Evolutionary conservation across 345 rosid species (phyloP).

Genomic region (Eucalyptus sp.): DNA sequence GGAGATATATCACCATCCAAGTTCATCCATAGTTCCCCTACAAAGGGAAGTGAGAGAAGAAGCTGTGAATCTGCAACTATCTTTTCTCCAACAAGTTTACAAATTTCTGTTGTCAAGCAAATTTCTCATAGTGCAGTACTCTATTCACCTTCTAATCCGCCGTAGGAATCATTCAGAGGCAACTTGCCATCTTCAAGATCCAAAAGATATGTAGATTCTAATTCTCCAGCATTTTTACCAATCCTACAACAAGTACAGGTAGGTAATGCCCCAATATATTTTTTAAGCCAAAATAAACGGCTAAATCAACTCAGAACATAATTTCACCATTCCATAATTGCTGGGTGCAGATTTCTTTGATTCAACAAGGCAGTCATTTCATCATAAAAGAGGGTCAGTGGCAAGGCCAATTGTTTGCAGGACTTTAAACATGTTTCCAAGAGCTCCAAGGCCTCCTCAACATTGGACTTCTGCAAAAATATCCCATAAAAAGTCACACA

Average conservation of each 20-base stretch:
- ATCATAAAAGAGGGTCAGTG: slow-evolving; percentile 59
- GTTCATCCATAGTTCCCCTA: slow-evolving; percentile 92
- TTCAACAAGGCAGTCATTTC: slow-evolving; percentile 49
- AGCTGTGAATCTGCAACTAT: background rate
- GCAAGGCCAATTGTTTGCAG: slow-evolving; percentile 47
- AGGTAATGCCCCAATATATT: background rate
- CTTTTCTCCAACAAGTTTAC: background rate
- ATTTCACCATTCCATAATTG: slow-evolving; percentile 65
- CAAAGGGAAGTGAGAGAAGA: background rate
- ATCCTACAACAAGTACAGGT: slow-evolving; percentile 29
- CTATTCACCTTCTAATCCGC: slow-evolving; percentile 57
- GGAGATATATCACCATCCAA: slow-evolving; percentile 85
- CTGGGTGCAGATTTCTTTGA: slow-evolving; percentile 46
- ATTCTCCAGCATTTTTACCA: slow-evolving; percentile 64
- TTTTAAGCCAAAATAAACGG: background rate
- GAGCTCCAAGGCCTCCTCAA: slow-evolving; percentile 71
- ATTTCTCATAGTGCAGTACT: background rate
- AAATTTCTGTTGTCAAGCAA: background rate
- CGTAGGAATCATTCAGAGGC: slow-evolving; percentile 17
- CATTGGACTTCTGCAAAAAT: slow-evolving; percentile 40
- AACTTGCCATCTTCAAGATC: slow-evolving; percentile 61
- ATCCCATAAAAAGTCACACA: background rate
- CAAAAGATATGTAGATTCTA: slow-evolving; percentile 58
- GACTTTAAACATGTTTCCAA: slow-evolving; percentile 56
- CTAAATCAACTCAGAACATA: background rate